Conservation (phyloP, 441 rosid genomes). For the Lepidium campestre region DNA sequence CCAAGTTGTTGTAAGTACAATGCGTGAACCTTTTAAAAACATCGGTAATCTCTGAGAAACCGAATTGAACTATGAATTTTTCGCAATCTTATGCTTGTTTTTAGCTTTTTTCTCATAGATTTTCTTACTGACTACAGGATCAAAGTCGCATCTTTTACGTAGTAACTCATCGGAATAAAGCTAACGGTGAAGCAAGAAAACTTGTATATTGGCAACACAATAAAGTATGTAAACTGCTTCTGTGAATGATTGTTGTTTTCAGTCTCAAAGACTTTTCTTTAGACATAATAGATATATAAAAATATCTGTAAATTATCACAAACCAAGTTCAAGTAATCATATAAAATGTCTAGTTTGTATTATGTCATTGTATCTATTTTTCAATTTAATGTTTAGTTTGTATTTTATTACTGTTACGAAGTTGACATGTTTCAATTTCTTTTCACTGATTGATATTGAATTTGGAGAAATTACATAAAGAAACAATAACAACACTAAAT, state of each 20-base stretch:
- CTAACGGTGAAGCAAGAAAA: background rate
- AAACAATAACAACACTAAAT: no score
- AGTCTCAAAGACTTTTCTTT: background rate
- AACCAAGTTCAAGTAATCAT: background rate
- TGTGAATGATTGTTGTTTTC: background rate
- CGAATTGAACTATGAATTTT: background rate
- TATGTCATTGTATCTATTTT: no score
- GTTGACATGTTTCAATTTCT: no score
- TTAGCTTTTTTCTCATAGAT: background rate
- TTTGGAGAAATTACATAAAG: no score
- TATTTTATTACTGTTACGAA: no score
- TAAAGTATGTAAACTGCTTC: background rate
- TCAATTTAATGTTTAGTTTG: no score
- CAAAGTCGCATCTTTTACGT: constrained; percentile 1
- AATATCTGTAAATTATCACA: background rate
- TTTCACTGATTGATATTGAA: no score
- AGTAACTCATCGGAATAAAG: background rate
- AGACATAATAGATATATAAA: background rate
- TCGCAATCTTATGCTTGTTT: background rate
- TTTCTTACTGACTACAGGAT: constrained; percentile 4
- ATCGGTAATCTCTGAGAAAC: constrained; percentile 16
- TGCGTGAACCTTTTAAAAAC: background rate
- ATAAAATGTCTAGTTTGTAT: no score
- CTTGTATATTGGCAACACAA: background rate
- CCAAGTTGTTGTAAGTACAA: constrained; percentile 49